These are phyloP conservation scores for Sechiopsis laciniata DNA, from an alignment of 306 rosid genomes.

Conservation along the genomic window DNA sequence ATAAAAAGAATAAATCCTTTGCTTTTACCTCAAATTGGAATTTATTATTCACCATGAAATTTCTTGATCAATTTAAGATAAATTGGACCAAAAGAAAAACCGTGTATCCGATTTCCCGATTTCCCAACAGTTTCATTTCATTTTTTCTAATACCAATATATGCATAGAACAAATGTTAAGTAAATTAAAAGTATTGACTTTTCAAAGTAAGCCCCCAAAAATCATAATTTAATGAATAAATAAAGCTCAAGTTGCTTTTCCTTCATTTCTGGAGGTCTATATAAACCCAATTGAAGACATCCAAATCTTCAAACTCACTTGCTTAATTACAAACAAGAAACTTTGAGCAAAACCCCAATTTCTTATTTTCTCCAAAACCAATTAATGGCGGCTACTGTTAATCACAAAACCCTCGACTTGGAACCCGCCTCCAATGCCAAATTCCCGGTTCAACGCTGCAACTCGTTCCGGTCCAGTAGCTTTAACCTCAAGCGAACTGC, in stretches of 20 bases:
- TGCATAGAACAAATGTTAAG: not conserved
- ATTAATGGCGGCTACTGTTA: constrained; percentile 54
- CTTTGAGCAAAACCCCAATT: not conserved
- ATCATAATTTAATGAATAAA: not conserved
- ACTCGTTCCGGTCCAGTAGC: constrained; percentile 9
- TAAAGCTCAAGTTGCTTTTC: not conserved
- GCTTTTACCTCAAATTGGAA: too few species aligned
- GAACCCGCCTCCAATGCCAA: constrained; percentile 30
- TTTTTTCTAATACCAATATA: not conserved
- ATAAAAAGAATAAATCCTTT: too few species aligned
- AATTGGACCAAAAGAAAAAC: not conserved
- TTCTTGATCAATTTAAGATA: not conserved
- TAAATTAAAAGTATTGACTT: not conserved
- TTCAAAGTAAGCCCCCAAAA: not conserved
- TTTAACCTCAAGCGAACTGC: not conserved
- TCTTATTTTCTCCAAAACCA: not conserved
- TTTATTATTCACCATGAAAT: not conserved
- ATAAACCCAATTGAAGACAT: not conserved
- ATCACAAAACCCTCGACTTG: constrained; percentile 27
- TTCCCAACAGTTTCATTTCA: not conserved
- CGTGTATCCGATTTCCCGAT: not conserved
- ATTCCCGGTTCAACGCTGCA: constrained; percentile 25
- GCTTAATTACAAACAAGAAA: not conserved
- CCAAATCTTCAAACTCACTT: not conserved
- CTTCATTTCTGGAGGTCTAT: not conserved